Evolutionary conservation across 2,329 filamentous ascomycete species (phyloP), one percentile per base, ranked within the genome.

Genomic region (Aspergillus unguis): DNA sequence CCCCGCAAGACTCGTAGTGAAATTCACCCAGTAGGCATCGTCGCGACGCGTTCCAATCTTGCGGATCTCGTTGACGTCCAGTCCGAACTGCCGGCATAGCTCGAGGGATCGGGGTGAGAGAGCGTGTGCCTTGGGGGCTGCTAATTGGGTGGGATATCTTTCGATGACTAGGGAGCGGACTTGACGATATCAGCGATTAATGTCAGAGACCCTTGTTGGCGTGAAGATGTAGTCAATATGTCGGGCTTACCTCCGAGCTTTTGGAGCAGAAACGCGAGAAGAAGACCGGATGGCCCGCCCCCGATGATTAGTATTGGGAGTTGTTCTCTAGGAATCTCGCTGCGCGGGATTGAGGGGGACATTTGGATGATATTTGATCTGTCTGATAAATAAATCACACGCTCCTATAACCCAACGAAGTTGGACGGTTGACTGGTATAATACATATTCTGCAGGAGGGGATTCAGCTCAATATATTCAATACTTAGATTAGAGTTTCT

Each of bases 1-100:
- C 1, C 71, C 71, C 37, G 59, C 65, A 33, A 75, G 55, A 44
- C 65, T 72, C 1, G 71, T 74, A 8, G 74, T 56, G 44, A 75
- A 74, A 50, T 73, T 73, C 7, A 74, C 71, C 70, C 70, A 75
- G 48, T 62, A 70, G 0, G 70, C 71, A 61, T 75, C 71, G 17
- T 52, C 8, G 6, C 58, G 59, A 1, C 9, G 27, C 7, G 54
- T 52, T 48, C 61, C 56, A 54, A 64, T 7, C 53, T 54, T 8
- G 58, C 62, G 58, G 26, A 64, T 62, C 7, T 55, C 54, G 28
- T 62, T 63, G 6, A 64, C 59, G 27, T 64, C 63, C 2, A 68
- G 48, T 3, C 61, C 58, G 29, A 61, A 65, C 33, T 66, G 64
- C 10, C 62, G 63, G 33, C 61, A 65, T 35, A 68, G 28, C 52